phyloP scores from a whole-genome alignment of 768 basidiomycete species.

The Tulasnella sp. region DNA sequence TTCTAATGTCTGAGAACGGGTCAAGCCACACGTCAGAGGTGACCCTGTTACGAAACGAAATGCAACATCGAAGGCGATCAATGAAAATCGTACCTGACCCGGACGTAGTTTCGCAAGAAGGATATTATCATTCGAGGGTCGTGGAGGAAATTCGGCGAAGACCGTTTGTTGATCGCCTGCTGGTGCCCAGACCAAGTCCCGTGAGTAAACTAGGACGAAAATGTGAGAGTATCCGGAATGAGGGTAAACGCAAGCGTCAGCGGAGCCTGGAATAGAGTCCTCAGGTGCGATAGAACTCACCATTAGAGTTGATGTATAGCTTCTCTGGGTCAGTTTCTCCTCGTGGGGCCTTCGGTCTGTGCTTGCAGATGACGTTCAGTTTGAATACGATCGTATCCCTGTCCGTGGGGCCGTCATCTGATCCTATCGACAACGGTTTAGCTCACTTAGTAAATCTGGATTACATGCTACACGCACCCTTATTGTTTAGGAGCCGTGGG shows the following conservation, averaged over 20 bases:
- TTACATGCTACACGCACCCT: constrained; percentile 22
- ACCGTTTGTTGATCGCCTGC: constrained; percentile 74
- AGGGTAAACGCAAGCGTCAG: not conserved
- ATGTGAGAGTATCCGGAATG: not conserved
- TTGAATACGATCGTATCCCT: constrained; percentile 88
- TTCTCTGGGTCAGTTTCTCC: constrained; percentile 55
- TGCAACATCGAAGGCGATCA: not conserved
- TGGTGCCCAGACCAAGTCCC: constrained; percentile 63
- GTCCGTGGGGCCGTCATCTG: constrained; percentile 69
- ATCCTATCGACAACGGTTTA: constrained; percentile 2
- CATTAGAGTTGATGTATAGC: constrained; percentile 68
- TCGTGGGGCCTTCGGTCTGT: constrained; percentile 51
- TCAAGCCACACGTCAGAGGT: not conserved
- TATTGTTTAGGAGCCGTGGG: constrained; percentile 60
- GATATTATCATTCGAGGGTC: constrained; percentile 73
- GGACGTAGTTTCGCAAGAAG: constrained; percentile 89
- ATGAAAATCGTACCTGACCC: constrained; percentile 55
- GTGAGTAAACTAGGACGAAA: constrained; percentile 35
- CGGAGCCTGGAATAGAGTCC: not conserved
- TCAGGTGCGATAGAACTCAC: constrained; percentile 36
- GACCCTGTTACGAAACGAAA: not conserved
- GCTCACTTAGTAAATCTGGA: not conserved
- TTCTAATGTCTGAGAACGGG: constrained; percentile 49
- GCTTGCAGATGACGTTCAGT: constrained; percentile 63
- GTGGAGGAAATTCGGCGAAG: constrained; percentile 54